A percentile compares a stretch with the other conserved stretches of the same genome.
phyloP scores from a whole-genome alignment of 2,329 filamentous ascomycete genomes.

The Ceratocystis huliohia region DNA sequence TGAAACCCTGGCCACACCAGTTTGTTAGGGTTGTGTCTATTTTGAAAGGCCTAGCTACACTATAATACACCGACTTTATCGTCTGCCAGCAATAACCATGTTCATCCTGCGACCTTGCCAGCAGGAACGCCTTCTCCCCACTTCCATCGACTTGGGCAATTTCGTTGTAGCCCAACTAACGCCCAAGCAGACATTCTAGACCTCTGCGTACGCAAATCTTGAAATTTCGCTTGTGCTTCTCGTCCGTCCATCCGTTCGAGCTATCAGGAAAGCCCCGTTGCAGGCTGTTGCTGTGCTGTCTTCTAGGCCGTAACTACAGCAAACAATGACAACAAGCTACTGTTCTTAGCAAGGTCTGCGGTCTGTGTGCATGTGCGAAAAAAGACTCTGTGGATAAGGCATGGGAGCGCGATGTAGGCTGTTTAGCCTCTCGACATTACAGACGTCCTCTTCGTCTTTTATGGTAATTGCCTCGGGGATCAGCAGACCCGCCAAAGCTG shows the following conservation, averaged over 20 bases:
- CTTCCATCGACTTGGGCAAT: neutral
- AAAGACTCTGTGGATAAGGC: too few species aligned
- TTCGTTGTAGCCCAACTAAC: neutral
- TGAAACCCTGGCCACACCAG: neutral
- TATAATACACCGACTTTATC: neutral
- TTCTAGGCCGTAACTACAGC: neutral
- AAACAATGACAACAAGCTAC: slow-evolving; percentile 1
- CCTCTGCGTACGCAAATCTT: neutral
- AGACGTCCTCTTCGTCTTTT: neutral
- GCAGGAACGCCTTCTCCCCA: neutral
- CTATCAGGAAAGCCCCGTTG: neutral
- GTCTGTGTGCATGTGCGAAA: too few species aligned
- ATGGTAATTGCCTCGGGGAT: neutral
- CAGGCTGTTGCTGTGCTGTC: neutral
- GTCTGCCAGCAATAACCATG: slow-evolving; percentile 1
- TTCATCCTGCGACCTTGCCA: neutral
- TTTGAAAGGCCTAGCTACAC: neutral
- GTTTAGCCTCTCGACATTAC: neutral
- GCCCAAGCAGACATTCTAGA: neutral
- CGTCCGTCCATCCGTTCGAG: neutral
- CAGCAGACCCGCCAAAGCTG: neutral
- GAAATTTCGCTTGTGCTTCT: neutral
- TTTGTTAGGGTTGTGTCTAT: neutral
- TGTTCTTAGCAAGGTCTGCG: neutral
- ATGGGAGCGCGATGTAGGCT: neutral